Conservation (phyloP, 805 yeast species). For the Barnettozyma pratensis region DNA sequence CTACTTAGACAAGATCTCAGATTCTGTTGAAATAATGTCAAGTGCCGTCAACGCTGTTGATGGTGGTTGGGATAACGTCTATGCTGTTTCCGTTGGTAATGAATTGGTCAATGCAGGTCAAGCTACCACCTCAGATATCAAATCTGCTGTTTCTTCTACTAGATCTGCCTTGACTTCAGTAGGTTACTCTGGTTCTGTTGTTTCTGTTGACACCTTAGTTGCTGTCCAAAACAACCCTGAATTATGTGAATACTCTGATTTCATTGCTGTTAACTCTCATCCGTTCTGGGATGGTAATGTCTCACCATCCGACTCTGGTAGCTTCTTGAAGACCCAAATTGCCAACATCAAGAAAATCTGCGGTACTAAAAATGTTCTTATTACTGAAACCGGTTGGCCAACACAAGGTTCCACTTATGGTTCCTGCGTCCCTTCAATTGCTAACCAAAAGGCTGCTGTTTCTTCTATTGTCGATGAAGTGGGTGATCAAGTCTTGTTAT, state of each 20-base stretch:
- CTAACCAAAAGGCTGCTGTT: constrained; percentile 49
- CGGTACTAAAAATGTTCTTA: constrained; percentile 40
- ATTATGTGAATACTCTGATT: constrained; percentile 54
- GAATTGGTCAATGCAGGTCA: constrained; percentile 55
- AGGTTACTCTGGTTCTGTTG: constrained; percentile 51
- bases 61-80: constrained; percentile 52
- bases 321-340: constrained; percentile 47
- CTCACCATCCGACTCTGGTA: constrained; percentile 46
- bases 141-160: constrained; percentile 42
- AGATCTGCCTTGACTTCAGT: constrained; percentile 40
- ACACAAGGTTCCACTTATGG: constrained; percentile 51
- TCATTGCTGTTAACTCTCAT: constrained; percentile 62
- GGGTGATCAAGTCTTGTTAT: constrained; percentile 48
- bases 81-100: constrained; percentile 59
- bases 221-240: constrained; percentile 50
- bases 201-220: constrained; percentile 59
- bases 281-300: constrained; percentile 60
- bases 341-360: constrained; percentile 39
- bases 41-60: constrained; percentile 38
- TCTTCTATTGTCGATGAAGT: constrained; percentile 41
- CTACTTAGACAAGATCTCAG: constrained; percentile 38
- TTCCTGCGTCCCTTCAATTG: constrained; percentile 47
- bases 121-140: constrained; percentile 41
- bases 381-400: constrained; percentile 73
- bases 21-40: constrained; percentile 39